Evolutionary conservation across 345 rosid genomes (phyloP), one percentile per base, ranked within the genome.

Genomic region (Eucalyptus regnans): DNA sequence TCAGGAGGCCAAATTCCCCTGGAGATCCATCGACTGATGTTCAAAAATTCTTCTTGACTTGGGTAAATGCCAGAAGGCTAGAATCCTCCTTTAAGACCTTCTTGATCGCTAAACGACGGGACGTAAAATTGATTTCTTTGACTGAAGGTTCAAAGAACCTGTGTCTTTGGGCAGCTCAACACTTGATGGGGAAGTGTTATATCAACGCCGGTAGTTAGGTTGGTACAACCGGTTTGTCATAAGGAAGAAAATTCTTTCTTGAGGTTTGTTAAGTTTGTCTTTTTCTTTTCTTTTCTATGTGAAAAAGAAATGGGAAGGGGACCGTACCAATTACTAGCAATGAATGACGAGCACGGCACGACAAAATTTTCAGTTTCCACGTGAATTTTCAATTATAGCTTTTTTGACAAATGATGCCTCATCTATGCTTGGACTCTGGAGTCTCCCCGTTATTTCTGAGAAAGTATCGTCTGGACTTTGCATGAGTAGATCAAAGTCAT

Each of bases 151-250:
- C 54, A 16, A 16, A 51, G 20, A 51, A 50, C 52, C 7, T 6
- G 52, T 3, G 3, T 50, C 52, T 50, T 50, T 15, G 18, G 52
- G 18, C 3, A 50, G 18, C 52, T 50, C 18, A 50, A 50, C 52
- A 5, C 52, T 50, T 15, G 52, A 50, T 15, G 18, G 18, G 18
- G 1, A 50, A 50, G 20, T 50, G 8, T 50, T 16, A 50, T 50
- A 1, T 0, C 54, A 16, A 50, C 8, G 3, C 20, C 1, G 1
- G 54, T 50, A 20, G 7, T 50, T 50, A 2, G 54, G 20, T 50
- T 50, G 54, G 64, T 23, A 22, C 6, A 1, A 23, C 64, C 9
- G 6, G 7, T 58, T 58, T 23, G n/a, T 56, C 8, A 1, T 12
- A 29, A 27, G 68, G 8, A 62, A 27, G 68, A 62, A 12, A 62